These are phyloP conservation scores for Pochonia chlamydosporia DNA, from an alignment of 2,329 filamentous ascomycete species.

Conservation along the genomic window DNA sequence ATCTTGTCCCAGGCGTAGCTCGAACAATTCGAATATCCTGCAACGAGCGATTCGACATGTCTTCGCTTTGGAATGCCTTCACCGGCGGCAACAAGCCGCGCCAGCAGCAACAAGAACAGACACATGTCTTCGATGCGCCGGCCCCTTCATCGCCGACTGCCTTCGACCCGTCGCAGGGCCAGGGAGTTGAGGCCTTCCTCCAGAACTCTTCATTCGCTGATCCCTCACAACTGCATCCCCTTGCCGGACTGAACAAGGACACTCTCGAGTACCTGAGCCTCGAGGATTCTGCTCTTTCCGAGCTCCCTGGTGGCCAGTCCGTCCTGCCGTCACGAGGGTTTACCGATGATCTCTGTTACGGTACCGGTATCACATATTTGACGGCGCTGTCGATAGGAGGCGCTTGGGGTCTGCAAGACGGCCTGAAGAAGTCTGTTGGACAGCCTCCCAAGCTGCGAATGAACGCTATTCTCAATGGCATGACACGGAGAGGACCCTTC, in stretches of 20 bases:
- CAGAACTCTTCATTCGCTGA: slow-evolving; percentile 73
- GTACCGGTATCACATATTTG: slow-evolving; percentile 90
- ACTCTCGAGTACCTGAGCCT: slow-evolving; percentile 91
- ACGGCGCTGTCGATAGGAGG: slow-evolving; percentile 81
- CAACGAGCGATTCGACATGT: slow-evolving; percentile 34
- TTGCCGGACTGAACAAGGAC: slow-evolving; percentile 88
- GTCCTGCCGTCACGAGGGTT: slow-evolving; percentile 92
- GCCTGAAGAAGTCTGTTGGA: slow-evolving; percentile 68
- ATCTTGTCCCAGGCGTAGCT: slow-evolving; percentile 6
- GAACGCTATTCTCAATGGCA: slow-evolving; percentile 90
- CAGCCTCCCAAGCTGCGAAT: slow-evolving; percentile 85
- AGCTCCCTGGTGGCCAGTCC: slow-evolving; percentile 79
- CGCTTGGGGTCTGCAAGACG: slow-evolving; percentile 87
- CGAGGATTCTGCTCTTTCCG: slow-evolving; percentile 83
- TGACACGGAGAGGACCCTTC: slow-evolving; percentile 90
- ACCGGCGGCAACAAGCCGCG: slow-evolving; percentile 51
- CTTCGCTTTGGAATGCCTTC: slow-evolving; percentile 55
- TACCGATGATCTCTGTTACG: slow-evolving; percentile 97
- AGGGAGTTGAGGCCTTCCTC: slow-evolving; percentile 84
- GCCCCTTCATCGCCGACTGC: slow-evolving; percentile 46
- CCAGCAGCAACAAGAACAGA: slow-evolving; percentile 30
- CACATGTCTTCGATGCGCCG: slow-evolving; percentile 31
- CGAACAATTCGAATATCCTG: background rate
- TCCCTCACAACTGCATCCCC: slow-evolving; percentile 82
- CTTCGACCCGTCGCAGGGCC: slow-evolving; percentile 67